phyloP scores from a whole-genome alignment of 805 yeast genomes.

The Hyphopichia homilentoma region DNA sequence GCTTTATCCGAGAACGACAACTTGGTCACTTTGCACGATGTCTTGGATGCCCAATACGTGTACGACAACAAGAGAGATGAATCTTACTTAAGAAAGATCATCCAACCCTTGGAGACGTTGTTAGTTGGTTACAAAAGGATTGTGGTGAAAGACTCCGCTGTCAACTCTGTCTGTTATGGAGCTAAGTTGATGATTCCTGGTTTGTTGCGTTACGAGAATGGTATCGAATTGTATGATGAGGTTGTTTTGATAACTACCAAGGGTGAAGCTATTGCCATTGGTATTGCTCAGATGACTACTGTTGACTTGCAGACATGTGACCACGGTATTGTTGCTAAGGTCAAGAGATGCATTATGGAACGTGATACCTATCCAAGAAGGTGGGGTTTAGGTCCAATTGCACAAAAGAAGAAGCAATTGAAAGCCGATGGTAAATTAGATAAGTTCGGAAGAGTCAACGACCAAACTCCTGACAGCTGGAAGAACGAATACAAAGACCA shows the following conservation, averaged over 20 bases:
- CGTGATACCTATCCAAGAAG: slow-evolving; percentile 98
- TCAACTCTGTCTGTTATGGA: slow-evolving; percentile 97
- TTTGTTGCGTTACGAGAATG: slow-evolving; percentile 93
- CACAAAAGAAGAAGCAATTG: slow-evolving; percentile 97
- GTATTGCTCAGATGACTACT: slow-evolving; percentile 98
- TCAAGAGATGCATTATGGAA: slow-evolving; percentile 99
- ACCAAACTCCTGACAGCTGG: slow-evolving; percentile 92
- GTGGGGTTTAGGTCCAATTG: slow-evolving; percentile 99
- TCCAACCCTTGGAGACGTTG: slow-evolving; percentile 92
- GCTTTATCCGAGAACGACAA: slow-evolving; percentile 88
- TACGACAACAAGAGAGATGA: slow-evolving; percentile 98
- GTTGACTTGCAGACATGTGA: slow-evolving; percentile 95
- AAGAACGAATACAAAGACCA: slow-evolving; percentile 77
- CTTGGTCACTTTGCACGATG: slow-evolving; percentile 94
- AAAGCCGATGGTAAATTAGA: slow-evolving; percentile 97
- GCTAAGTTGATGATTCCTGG: slow-evolving; percentile 99
- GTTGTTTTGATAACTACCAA: slow-evolving; percentile 97
- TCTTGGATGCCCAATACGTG: slow-evolving; percentile 96
- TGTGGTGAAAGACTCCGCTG: slow-evolving; percentile 92
- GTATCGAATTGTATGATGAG: slow-evolving; percentile 95
- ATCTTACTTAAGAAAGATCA: slow-evolving; percentile 87
- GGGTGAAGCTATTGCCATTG: slow-evolving; percentile 99
- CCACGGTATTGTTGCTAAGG: slow-evolving; percentile 98
- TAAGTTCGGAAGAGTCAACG: slow-evolving; percentile 90
- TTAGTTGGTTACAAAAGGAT: slow-evolving; percentile 94